phyloP scores from a whole-genome alignment of 306 rosid genomes.

The Corylus americana region DNA sequence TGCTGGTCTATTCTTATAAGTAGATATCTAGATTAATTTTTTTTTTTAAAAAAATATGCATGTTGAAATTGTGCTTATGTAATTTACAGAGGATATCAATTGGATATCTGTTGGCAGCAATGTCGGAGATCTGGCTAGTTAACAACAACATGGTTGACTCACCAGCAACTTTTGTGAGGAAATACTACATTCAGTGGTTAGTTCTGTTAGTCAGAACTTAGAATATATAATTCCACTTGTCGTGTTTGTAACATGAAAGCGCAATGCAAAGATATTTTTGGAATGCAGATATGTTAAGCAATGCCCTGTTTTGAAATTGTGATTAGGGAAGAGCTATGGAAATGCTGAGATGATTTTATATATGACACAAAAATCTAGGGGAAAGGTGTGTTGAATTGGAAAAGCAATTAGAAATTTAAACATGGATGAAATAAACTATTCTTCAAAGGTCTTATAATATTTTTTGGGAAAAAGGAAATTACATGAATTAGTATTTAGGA shows the following conservation, averaged over 20 bases:
- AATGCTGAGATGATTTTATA: not conserved
- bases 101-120: conserved; percentile 72
- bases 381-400: not conserved
- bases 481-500: too few relatives aligned
- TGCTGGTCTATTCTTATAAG: conserved; percentile 26
- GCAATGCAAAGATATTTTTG: not conserved
- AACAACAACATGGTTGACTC: conserved; percentile 54
- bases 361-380: not conserved
- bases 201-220: conserved; percentile 33
- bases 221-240: not conserved
- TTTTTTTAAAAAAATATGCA: not conserved
- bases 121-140: conserved; percentile 75
- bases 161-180: conserved; percentile 49
- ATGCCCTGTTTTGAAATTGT: not conserved
- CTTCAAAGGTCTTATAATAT: not conserved
- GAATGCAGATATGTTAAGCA: not conserved
- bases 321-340: not conserved
- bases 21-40: conserved; percentile 4
- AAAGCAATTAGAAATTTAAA: not conserved
- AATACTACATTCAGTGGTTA: conserved; percentile 78
- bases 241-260: not conserved
- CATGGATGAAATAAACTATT: not conserved
- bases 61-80: conserved; percentile 18
- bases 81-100: conserved; percentile 70
- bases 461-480: not conserved